phyloP scores from a whole-genome alignment of 495 filamentous ascomycete species.

The Glonium stellatum region DNA sequence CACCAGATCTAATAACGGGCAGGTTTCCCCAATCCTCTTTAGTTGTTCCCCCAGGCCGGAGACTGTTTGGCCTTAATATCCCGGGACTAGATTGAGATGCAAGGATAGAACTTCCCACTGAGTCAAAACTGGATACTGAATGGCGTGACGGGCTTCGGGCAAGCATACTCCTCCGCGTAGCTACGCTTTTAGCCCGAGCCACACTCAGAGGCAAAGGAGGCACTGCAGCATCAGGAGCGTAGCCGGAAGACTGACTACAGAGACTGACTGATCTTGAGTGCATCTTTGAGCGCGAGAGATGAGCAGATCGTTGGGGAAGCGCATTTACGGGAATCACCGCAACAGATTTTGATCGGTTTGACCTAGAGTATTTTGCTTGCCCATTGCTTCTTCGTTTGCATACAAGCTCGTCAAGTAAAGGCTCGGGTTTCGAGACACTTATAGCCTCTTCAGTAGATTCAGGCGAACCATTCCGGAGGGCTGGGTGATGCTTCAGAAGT shows the following conservation, averaged over 20 bases:
- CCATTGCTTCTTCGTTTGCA: not conserved
- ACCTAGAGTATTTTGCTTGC: not conserved
- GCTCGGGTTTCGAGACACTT: not conserved
- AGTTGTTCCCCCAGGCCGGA: conserved; percentile 6
- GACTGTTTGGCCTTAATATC: conserved; percentile 2
- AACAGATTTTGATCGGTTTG: conserved; percentile 20
- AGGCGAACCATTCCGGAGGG: conserved; percentile 8
- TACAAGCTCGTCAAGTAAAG: not conserved
- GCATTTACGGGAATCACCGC: conserved; percentile 14
- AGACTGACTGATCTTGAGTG: conserved; percentile 20
- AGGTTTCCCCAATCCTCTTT: conserved; percentile 15
- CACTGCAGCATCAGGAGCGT: conserved; percentile 10
- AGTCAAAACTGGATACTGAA: conserved; percentile 23
- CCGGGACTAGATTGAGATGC: conserved; percentile 17
- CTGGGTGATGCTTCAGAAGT: conserved; percentile 18
- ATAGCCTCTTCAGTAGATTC: not conserved
- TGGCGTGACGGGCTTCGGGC: conserved; percentile 15
- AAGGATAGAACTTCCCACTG: conserved; percentile 20
- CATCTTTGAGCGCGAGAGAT: conserved; percentile 1
- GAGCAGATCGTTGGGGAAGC: not conserved
- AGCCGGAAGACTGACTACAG: conserved; percentile 18
- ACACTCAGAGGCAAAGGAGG: conserved; percentile 22
- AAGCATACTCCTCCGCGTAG: conserved; percentile 4
- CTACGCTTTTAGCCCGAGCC: conserved; percentile 7
- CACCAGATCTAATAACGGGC: conserved; percentile 12